Evolutionary conservation across 1,284 basidiomycete genomes (phyloP).

Genomic region (Irpex rosettiformis): DNA sequence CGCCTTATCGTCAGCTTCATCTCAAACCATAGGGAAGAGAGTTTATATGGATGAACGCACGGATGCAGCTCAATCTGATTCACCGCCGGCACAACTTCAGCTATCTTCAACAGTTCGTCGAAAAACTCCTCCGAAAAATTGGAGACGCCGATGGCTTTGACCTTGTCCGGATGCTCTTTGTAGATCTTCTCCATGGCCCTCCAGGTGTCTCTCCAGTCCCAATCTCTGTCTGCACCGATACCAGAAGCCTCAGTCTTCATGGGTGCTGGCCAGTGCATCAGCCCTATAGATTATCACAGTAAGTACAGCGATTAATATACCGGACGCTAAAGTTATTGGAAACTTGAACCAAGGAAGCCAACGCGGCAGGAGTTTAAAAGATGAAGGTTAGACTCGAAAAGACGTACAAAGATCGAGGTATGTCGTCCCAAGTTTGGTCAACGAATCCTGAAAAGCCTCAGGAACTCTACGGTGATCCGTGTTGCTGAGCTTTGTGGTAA

Average conservation of each 20-base stretch:
- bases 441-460: constrained; percentile 67
- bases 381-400: constrained; percentile 17
- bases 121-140: constrained; percentile 67
- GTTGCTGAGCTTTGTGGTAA: constrained; percentile 80
- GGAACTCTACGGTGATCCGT: constrained; percentile 59
- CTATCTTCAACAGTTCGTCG: constrained; percentile 52
- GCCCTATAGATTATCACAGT: constrained; percentile 48
- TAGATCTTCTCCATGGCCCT: constrained; percentile 69
- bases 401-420: constrained; percentile 76
- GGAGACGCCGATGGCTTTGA: constrained; percentile 75
- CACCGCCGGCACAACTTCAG: constrained; percentile 70
- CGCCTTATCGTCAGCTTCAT: too few species aligned
- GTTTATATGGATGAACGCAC: constrained; percentile 42
- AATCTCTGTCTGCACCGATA: constrained; percentile 45
- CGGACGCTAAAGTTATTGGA: too few species aligned
- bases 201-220: constrained; percentile 78
- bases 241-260: constrained; percentile 38
- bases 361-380: too few species aligned
- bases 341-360: too few species aligned
- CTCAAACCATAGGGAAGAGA: too few species aligned
- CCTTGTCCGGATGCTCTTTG: constrained; percentile 60
- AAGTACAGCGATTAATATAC: too few species aligned
- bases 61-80: constrained; percentile 83
- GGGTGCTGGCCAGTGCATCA: constrained; percentile 80
- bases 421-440: constrained; percentile 64